Conservation (phyloP, 305 asterid species). For the Petunia hybrid region DNA sequence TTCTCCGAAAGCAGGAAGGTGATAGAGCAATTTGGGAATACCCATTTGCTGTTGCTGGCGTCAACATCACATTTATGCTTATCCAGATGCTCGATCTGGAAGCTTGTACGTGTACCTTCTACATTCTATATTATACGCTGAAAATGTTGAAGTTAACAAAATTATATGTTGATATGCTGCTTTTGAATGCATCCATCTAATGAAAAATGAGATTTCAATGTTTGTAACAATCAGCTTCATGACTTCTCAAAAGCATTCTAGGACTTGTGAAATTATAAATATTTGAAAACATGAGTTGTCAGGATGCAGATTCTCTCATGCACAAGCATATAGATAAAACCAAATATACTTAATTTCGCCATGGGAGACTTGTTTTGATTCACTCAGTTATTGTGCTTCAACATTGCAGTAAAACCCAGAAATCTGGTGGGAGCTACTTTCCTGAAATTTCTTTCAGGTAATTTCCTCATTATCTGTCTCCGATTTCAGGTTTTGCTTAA, state of each 20-base stretch:
- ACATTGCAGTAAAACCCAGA: slow-evolving; percentile 88
- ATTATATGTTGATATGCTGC: not conserved
- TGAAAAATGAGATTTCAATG: slow-evolving; percentile 17
- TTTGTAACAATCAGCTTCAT: slow-evolving; percentile 6
- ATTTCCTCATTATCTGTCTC: not conserved
- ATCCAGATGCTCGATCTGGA: slow-evolving; percentile 99
- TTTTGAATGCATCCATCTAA: not conserved
- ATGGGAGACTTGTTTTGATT: slow-evolving; percentile 23
- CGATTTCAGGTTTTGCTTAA: not conserved
- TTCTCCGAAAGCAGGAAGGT: slow-evolving; percentile 97
- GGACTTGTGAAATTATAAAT: not conserved
- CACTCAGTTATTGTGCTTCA: slow-evolving; percentile 28
- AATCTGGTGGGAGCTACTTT: slow-evolving; percentile 88
- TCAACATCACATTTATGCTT: slow-evolving; percentile 98
- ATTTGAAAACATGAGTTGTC: not conserved
- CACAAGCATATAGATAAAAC: slow-evolving; percentile 16
- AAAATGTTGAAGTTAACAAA: not conserved
- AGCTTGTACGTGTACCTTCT: slow-evolving; percentile 63
- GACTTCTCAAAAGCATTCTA: not conserved
- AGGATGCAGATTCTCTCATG: slow-evolving; percentile 3
- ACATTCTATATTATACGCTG: not conserved
- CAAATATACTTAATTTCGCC: slow-evolving; percentile 3
- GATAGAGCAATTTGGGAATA: slow-evolving; percentile 97
- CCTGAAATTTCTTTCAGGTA: slow-evolving; percentile 95
- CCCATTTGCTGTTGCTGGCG: slow-evolving; percentile 99